These are phyloP conservation scores for Naganishia kalamii DNA, from an alignment of 768 basidiomycete species.

Conservation along the genomic window DNA sequence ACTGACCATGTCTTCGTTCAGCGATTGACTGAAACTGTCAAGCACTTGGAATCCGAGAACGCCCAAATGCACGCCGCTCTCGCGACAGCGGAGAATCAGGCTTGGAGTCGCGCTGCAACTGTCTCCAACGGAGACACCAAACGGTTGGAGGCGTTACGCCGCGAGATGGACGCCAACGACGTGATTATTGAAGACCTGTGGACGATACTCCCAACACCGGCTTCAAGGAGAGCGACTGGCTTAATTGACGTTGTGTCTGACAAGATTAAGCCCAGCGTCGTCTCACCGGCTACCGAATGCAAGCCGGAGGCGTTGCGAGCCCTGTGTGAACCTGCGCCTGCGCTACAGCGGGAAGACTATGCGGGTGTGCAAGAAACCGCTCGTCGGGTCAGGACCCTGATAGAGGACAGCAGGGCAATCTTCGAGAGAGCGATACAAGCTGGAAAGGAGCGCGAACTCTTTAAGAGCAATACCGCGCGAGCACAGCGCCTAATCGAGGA, in stretches of 20 bases:
- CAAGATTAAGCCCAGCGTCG: conserved; percentile 36
- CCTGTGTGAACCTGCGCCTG: conserved; percentile 56
- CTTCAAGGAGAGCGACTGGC: conserved; percentile 58
- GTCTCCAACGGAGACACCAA: neutral
- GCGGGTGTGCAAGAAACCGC: conserved; percentile 74
- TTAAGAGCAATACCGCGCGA: conserved; percentile 86
- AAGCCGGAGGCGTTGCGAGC: conserved; percentile 80
- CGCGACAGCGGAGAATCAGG: conserved; percentile 9
- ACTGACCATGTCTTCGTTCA: neutral
- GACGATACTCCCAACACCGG: conserved; percentile 74
- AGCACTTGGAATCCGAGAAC: conserved; percentile 16
- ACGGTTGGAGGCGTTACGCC: conserved; percentile 35
- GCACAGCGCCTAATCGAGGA: conserved; percentile 86
- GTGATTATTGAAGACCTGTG: conserved; percentile 67
- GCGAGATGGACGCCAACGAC: conserved; percentile 57
- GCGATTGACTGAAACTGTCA: conserved; percentile 7
- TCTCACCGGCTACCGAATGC: conserved; percentile 58
- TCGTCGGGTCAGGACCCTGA: conserved; percentile 67
- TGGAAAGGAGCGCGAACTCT: conserved; percentile 78
- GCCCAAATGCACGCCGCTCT: conserved; percentile 11
- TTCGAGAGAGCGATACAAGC: conserved; percentile 78
- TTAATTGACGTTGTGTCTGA: conserved; percentile 48
- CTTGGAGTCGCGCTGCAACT: conserved; percentile 23
- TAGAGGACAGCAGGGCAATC: conserved; percentile 73
- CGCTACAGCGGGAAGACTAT: conserved; percentile 39